These are phyloP conservation scores for Quillaja saponaria DNA, from an alignment of 306 rosid species.

Conservation along the genomic window DNA sequence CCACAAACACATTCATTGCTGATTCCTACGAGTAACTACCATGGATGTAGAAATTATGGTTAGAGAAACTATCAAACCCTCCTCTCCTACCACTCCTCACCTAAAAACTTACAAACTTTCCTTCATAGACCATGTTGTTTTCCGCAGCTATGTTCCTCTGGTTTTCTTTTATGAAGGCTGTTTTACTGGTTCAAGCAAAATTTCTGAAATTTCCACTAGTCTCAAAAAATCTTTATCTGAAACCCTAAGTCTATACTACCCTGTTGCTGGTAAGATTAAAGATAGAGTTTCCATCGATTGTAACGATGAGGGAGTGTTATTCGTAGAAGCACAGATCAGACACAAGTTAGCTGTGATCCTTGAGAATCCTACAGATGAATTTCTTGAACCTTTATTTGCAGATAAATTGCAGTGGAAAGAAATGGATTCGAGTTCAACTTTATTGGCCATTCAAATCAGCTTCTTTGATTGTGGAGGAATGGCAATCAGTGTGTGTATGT, in stretches of 20 bases:
- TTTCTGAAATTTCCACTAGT: background rate
- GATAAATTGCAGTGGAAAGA: conserved; percentile 37
- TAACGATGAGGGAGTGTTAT: conserved; percentile 55
- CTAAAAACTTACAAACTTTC: conserved; percentile 33
- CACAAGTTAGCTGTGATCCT: conserved; percentile 33
- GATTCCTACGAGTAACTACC: background rate
- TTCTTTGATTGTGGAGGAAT: conserved; percentile 53
- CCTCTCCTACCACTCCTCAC: conserved; percentile 44
- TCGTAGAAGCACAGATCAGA: conserved; percentile 30
- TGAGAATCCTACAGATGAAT: conserved; percentile 17
- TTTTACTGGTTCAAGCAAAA: background rate
- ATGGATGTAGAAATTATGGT: conserved; percentile 31
- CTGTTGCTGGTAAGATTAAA: conserved; percentile 43
- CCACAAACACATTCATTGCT: too few relatives aligned
- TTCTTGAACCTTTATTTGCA: conserved; percentile 29
- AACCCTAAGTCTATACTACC: conserved; percentile 49
- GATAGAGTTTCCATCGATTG: conserved; percentile 40
- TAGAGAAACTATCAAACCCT: conserved; percentile 59
- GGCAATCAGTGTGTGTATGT: conserved; percentile 37
- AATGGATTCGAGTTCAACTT: background rate
- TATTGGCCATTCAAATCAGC: conserved; percentile 45
- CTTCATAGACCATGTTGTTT: conserved; percentile 35
- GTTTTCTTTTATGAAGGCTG: conserved; percentile 43
- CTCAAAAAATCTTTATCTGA: conserved; percentile 50
- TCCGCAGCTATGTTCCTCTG: conserved; percentile 31